phyloP scores from a whole-genome alignment of 768 basidiomycete species.

The Neoboletus magnificus region DNA sequence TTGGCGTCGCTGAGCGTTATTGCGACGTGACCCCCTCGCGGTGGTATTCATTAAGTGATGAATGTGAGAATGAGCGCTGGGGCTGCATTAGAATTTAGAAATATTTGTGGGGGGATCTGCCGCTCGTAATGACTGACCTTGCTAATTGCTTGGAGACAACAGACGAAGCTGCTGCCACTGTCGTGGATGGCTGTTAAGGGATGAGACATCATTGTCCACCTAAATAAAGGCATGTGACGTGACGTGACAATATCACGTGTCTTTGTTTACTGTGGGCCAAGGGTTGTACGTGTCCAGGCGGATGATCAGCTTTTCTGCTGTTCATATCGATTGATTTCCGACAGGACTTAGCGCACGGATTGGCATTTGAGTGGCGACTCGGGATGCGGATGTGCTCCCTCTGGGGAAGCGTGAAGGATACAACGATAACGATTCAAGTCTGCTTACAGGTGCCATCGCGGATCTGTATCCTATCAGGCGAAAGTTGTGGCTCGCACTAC shows the following conservation, averaged over 20 bases:
- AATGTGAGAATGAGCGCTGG: not conserved
- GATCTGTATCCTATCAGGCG: not conserved
- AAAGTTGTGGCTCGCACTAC: not conserved
- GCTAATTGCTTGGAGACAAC: not conserved
- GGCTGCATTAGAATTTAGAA: not conserved
- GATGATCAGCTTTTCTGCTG: too few species aligned
- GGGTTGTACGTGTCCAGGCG: too few species aligned
- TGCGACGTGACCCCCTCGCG: constrained; percentile 26
- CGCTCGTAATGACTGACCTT: constrained; percentile 2
- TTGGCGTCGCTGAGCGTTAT: constrained; percentile 24
- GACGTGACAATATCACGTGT: constrained; percentile 14
- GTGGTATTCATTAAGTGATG: constrained; percentile 21
- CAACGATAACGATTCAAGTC: not conserved
- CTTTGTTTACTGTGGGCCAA: not conserved
- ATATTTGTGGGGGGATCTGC: not conserved
- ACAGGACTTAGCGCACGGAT: too few species aligned
- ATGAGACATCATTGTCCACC: constrained; percentile 2
- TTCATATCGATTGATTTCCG: not conserved
- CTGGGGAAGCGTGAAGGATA: not conserved
- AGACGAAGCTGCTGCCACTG: not conserved
- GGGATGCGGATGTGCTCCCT: too few species aligned
- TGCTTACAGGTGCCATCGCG: not conserved
- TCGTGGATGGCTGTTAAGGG: constrained; percentile 10
- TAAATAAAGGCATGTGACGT: constrained; percentile 13
- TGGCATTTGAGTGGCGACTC: not conserved